Conservation (phyloP, 177 flowering plant genomes). For the Vitis hybrid region DNA sequence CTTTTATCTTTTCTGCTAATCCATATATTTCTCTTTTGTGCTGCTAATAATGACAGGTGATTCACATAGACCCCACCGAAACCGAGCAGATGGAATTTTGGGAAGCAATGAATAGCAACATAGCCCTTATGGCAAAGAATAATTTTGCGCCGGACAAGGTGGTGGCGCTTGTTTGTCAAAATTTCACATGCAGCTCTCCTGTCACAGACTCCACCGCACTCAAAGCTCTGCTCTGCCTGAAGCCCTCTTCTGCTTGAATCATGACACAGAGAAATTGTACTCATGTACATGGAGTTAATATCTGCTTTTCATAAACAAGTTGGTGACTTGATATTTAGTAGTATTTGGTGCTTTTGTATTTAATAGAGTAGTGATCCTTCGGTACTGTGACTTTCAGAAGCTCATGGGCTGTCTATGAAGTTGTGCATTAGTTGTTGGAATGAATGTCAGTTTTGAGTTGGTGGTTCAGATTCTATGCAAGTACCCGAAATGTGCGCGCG, state of each 20-base stretch:
- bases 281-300: too few relatives aligned
- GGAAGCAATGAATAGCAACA: conserved; percentile 59
- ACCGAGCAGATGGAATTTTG: conserved; percentile 73
- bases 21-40: neutral
- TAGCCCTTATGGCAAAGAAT: conserved; percentile 62
- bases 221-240: conserved; percentile 41
- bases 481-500: fast-evolving
- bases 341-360: too few relatives aligned
- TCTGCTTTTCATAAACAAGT: too few relatives aligned
- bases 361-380: too few relatives aligned
- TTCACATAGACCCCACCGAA: conserved; percentile 70
- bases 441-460: too few relatives aligned
- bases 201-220: conserved; percentile 50
- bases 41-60: conserved; percentile 50
- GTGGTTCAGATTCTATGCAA: too few relatives aligned
- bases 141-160: conserved; percentile 42
- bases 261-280: neutral
- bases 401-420: too few relatives aligned
- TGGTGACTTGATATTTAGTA: too few relatives aligned
- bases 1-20: neutral
- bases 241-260: conserved; percentile 8
- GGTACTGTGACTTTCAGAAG: too few relatives aligned
- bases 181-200: conserved; percentile 84
- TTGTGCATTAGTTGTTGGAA: too few relatives aligned
- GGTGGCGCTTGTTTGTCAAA: conserved; percentile 77